phyloP scores from a whole-genome alignment of 2,329 filamentous ascomycete genomes.

The Apiospora hydei region DNA sequence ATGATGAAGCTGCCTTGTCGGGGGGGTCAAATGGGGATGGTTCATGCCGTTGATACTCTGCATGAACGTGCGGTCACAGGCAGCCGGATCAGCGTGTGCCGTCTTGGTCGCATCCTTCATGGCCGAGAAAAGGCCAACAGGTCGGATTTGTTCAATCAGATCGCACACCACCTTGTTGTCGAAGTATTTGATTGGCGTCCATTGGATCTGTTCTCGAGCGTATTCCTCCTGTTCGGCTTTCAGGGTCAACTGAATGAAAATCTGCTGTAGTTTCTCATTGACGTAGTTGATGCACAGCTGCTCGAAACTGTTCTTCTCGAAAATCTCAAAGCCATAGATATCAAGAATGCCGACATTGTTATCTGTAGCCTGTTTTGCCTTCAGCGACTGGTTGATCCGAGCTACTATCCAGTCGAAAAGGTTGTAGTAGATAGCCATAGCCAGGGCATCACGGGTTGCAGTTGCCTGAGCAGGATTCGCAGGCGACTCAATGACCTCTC shows the following conservation, averaged over 20 bases:
- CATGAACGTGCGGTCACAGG: constrained; percentile 95
- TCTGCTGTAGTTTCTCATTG: constrained; percentile 98
- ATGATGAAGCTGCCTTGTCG: constrained; percentile 97
- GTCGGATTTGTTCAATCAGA: constrained; percentile 89
- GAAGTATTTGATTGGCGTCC: constrained; percentile 99
- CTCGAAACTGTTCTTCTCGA: constrained; percentile 98
- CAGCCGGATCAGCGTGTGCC: constrained; percentile 93
- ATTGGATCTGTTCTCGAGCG: constrained; percentile 92
- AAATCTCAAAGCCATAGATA: constrained; percentile 99
- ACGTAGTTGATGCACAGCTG: constrained; percentile 99
- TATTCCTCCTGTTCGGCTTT: constrained; percentile 99
- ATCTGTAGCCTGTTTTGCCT: constrained; percentile 75
- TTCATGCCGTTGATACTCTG: constrained; percentile 90
- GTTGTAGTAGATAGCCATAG: constrained; percentile 97
- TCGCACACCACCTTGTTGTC: constrained; percentile 99
- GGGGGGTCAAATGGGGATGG: constrained; percentile 89
- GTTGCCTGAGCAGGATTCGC: constrained; percentile 87
- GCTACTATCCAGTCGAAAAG: constrained; percentile 98
- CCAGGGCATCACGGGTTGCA: constrained; percentile 87
- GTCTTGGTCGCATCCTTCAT: constrained; percentile 98
- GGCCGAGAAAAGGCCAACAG: constrained; percentile 91
- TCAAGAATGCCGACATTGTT: constrained; percentile 97
- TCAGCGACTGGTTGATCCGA: constrained; percentile 87
- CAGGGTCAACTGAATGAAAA: constrained; percentile 96
- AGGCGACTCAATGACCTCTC: constrained; percentile 75